Base-by-base conservation (phyloP, 176 grass and related monocot species). In the Leersia perrieri region DNA sequence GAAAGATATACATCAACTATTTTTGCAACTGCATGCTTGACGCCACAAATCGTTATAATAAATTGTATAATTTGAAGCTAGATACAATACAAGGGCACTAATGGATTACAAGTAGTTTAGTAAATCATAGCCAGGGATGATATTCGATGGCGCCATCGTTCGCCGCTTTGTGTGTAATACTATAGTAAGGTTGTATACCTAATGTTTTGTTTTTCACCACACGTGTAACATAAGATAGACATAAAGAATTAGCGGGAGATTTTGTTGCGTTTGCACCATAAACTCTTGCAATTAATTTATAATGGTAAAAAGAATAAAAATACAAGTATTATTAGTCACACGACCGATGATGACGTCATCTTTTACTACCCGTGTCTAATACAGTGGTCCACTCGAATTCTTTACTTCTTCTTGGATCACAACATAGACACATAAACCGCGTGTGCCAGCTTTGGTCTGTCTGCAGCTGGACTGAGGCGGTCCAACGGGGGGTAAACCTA, bases 401-500 rank as follows among this genome's bases (percentile, higher is more conserved):
- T 53, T n/a, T 20, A 8, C 9, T 16, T 53, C 1, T 49, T 49
- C 47, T 22, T 51, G 47, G 15, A 49, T 3, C 45, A 49, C 3
- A 20, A 49, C 15, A 49, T 18, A 49, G 45, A 7, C n/a, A n/a
- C n/a, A n/a, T n/a, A n/a, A n/a, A n/a, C 0, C 16, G 45, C 45
- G 47, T 51, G 39, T n/a, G n/a, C n/a, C n/a, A 41, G 39, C 39
- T 51, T 51, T 51, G 16, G 16, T 20, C 20, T 51, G 47, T 22
- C 4, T 44, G 15, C 12, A 13, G 41, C 12, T 1, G 39, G 39
- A 2, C 9, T 55, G 3, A 3, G 44, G 47, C 62, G 49, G 70
- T 49, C 29, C 45, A 9, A 53, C n/a, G 1, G n/a, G n/a, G 63
- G 85, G 79, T 77, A 34, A 76, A 16, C 65, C 73, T 82, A 63